Conservation (phyloP, 805 yeast species). For the Candida patagonica region DNA sequence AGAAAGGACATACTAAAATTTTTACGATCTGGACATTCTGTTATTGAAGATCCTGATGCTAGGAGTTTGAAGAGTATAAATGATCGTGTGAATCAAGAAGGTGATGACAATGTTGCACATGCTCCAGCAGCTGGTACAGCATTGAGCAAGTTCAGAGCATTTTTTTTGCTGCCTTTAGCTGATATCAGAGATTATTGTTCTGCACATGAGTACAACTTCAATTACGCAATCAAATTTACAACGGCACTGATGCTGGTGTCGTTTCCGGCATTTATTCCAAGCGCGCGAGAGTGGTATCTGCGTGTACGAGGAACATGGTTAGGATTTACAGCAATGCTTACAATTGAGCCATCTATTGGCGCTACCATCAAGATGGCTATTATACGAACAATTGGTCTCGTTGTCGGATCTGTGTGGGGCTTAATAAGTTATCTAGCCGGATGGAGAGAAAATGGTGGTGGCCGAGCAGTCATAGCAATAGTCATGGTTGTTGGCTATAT, state of each 20-base stretch:
- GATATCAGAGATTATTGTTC: constrained; percentile 14
- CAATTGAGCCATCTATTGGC: constrained; percentile 43
- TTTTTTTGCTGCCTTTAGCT: constrained; percentile 10
- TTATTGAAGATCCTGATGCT: constrained; percentile 13
- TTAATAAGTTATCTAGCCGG: constrained; percentile 39
- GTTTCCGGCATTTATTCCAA: constrained; percentile 43
- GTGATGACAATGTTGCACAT: not conserved
- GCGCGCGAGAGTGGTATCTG: constrained; percentile 40
- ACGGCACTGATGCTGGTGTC: constrained; percentile 39
- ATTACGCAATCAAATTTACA: constrained; percentile 39
- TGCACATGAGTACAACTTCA: constrained; percentile 29
- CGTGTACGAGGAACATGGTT: constrained; percentile 43
- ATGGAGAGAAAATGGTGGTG: constrained; percentile 12
- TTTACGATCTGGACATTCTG: constrained; percentile 21
- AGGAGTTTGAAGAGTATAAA: constrained; percentile 5
- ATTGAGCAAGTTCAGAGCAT: not conserved
- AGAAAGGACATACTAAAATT: constrained; percentile 30
- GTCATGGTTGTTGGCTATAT: constrained; percentile 36
- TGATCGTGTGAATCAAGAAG: not conserved
- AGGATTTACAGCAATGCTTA: constrained; percentile 43
- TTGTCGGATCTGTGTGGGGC: constrained; percentile 43
- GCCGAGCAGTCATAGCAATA: constrained; percentile 34
- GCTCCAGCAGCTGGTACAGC: not conserved
- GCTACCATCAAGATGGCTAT: constrained; percentile 41
- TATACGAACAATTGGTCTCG: constrained; percentile 39